phyloP scores from a whole-genome alignment of 169 alveolate genomes.

The Plasmodium gonderi region DNA sequence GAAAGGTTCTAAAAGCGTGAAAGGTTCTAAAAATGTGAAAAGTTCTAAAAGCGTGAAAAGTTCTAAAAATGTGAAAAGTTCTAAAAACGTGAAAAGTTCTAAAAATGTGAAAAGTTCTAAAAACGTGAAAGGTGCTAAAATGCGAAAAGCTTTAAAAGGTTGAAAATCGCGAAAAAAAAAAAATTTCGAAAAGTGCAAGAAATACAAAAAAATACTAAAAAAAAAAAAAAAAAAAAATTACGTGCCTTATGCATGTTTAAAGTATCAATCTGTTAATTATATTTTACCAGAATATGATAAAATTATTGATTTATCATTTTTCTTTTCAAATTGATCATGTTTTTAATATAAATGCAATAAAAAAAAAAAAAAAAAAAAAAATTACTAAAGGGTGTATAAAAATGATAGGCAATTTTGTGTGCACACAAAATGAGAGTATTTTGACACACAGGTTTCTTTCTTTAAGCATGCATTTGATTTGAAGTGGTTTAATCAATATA shows the following conservation, averaged over 20 bases:
- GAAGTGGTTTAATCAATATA: neutral
- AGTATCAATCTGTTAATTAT: neutral
- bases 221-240: neutral
- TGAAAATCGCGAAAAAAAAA: too few species aligned
- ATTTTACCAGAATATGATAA: neutral
- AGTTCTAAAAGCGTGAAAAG: too few species aligned
- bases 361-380: neutral
- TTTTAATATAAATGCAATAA: too few species aligned
- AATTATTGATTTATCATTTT: neutral
- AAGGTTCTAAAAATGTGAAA: too few species aligned
- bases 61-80: too few species aligned
- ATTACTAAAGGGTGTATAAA: neutral
- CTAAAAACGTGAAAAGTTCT: too few species aligned
- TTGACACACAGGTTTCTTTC: neutral
- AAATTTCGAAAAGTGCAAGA: neutral
- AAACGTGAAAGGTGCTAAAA: too few species aligned
- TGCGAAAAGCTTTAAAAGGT: too few species aligned
- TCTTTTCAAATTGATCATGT: neutral
- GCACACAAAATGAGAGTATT: neutral
- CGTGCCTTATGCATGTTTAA: neutral
- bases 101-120: too few species aligned
- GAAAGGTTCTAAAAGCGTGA: too few species aligned
- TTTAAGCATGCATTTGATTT: neutral
- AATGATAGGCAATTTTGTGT: neutral
- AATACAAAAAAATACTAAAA: neutral